A percentile compares a stretch with the other conserved stretches of the same genome.
Conservation (phyloP, 805 yeast genomes). For the Saccharomycopsis capsularis region DNA sequence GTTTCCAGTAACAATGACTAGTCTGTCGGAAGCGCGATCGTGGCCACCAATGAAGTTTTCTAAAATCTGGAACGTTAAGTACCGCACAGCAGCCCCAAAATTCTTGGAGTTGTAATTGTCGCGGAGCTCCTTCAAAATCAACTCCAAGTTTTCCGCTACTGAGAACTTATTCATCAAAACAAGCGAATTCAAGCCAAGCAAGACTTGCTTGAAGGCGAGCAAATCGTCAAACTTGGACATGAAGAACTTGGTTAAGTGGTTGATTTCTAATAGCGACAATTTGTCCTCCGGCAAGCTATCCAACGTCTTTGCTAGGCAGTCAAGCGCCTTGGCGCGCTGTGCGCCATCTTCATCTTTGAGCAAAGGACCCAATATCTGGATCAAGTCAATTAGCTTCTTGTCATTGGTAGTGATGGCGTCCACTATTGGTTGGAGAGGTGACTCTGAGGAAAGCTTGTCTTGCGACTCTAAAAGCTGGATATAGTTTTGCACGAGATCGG, state of each 20-base stretch:
- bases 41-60: conserved; percentile 29
- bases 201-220: conserved; percentile 42
- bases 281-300: conserved; percentile 24
- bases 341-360: conserved; percentile 42
- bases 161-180: conserved; percentile 44
- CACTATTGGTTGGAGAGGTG: not conserved
- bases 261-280: conserved; percentile 38
- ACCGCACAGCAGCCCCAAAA: conserved; percentile 56
- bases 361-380: conserved; percentile 39
- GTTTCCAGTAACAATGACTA: not conserved
- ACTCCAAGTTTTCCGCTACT: conserved; percentile 28
- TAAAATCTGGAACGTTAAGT: conserved; percentile 48
- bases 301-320: conserved; percentile 36
- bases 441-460: not conserved
- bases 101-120: conserved; percentile 48
- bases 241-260: conserved; percentile 50
- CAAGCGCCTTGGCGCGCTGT: conserved; percentile 35
- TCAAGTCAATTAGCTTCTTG: conserved; percentile 4
- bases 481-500: not conserved
- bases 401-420: conserved; percentile 1
- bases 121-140: conserved; percentile 32
- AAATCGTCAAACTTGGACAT: conserved; percentile 63
- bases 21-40: conserved; percentile 31
- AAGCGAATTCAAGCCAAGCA: conserved; percentile 48
- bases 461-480: not conserved